Base-by-base conservation (phyloP, 2,329 filamentous ascomycete genomes). In the Plectosphaerella cucumerina region DNA sequence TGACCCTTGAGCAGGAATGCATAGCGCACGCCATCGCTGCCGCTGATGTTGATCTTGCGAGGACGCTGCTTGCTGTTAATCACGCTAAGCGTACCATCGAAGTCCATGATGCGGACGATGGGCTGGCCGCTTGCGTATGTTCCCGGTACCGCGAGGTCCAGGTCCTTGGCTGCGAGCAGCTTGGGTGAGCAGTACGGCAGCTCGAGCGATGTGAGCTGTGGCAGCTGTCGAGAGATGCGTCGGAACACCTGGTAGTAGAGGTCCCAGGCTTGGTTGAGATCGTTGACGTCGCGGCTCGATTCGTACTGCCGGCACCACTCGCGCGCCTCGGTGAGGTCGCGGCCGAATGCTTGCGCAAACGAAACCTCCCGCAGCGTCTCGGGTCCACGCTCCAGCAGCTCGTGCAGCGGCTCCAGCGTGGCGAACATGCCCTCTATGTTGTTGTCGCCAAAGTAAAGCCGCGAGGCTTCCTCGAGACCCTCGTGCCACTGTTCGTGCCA, bases 401-500 rank as follows among this genome's bases (percentile, higher is more conserved):
- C 89, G 65, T 99, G 94, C 21, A 99, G 77, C 6, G 95, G 95
- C 47, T 88, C 88, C 5, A 99, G 81, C 1, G 89, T 92, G 11
- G 85, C 81, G 67, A 99, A 94, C 94, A 99, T 99, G 63, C 93
- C 95, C 54, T 97, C 89, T 43, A 97, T 94, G 67, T 99, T 96
- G 63, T 95, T 88, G 62, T 97, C 93, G 53, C 93, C 94, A 70
- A 99, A 99, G 75, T 97, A 99, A 17, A 99, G 76, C 49, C 94
- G 84, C 31, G 91, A 97, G 1, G 94, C 95, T 72, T 99, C 95
- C 69, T 99, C 94, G 15, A 99, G 78, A 23, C 89, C 95, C 69
- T 99, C 95, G 59, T 99, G 94, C 94, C 94, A 99, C 58, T 96
- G 88, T 64, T 99, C 94, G 64, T 99, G 94, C 95, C 95, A 99